phyloP scores from a whole-genome alignment of 1,284 basidiomycete species.

The Takashimella koratensis region DNA sequence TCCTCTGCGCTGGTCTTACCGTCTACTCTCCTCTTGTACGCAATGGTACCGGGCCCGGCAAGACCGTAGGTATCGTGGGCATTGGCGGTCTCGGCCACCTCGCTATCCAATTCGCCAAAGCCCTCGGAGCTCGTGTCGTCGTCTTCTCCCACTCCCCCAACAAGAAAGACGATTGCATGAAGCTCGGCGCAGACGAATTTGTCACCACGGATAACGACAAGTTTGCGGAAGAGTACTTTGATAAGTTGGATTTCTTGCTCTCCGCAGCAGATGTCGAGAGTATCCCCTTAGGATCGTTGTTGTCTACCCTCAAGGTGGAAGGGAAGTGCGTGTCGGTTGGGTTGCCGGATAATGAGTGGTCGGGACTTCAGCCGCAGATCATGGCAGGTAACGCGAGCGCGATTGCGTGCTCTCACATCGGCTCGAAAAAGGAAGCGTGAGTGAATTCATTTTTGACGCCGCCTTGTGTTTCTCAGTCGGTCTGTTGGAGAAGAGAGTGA shows the following conservation, averaged over 20 bases:
- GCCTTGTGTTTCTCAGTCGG: no score
- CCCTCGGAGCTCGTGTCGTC: conserved; percentile 60
- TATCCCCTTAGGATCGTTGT: conserved; percentile 49
- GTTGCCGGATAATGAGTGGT: conserved; percentile 51
- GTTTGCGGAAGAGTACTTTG: conserved; percentile 51
- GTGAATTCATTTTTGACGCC: conserved; percentile 22
- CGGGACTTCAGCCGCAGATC: conserved; percentile 21
- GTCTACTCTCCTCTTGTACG: conserved; percentile 62
- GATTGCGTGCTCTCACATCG: conserved; percentile 54
- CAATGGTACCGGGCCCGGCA: conserved; percentile 59
- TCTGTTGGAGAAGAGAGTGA: no score
- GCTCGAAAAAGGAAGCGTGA: conserved; percentile 59
- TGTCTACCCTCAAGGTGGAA: conserved; percentile 55
- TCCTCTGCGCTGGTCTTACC: conserved; percentile 63
- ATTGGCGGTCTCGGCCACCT: conserved; percentile 59
- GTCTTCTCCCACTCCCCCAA: conserved; percentile 62
- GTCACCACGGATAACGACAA: conserved; percentile 52
- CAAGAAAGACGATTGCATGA: conserved; percentile 61
- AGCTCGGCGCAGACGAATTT: conserved; percentile 59
- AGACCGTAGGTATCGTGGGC: conserved; percentile 64
- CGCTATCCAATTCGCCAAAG: conserved; percentile 59
- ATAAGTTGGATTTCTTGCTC: conserved; percentile 61
- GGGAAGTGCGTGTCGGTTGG: conserved; percentile 55
- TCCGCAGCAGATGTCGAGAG: conserved; percentile 52
- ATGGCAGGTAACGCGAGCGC: conserved; percentile 21